Evolutionary conservation across 805 yeast species (phyloP).

Genomic region (Pichia occidentalis): DNA sequence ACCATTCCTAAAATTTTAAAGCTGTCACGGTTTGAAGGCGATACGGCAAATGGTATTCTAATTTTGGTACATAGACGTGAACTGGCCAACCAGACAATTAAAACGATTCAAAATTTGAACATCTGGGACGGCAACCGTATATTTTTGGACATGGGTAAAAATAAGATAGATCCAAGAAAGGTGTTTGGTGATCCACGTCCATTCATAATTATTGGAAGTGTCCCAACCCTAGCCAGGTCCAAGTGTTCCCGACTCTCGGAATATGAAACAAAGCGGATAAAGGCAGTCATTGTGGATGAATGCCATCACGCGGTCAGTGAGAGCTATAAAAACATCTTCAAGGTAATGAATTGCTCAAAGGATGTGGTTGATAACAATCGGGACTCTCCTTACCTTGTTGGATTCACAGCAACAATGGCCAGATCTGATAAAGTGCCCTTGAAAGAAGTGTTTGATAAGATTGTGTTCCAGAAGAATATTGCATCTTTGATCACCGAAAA

Average conservation of each 20-base stretch:
- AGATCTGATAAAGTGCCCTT: constrained; percentile 66
- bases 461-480: constrained; percentile 64
- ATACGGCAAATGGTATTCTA: constrained; percentile 34
- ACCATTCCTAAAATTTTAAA: constrained; percentile 37
- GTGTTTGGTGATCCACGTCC: constrained; percentile 17
- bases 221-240: constrained; percentile 51
- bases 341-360: constrained; percentile 23
- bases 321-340: constrained; percentile 57
- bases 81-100: constrained; percentile 62
- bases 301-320: constrained; percentile 85
- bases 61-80: constrained; percentile 80
- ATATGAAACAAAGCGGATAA: constrained; percentile 54
- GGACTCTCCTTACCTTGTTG: constrained; percentile 60
- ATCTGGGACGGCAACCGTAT: constrained; percentile 14
- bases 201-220: constrained; percentile 64
- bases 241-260: constrained; percentile 36
- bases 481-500: constrained; percentile 59
- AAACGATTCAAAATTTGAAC: constrained; percentile 38
- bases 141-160: constrained; percentile 59
- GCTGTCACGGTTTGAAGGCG: constrained; percentile 25
- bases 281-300: constrained; percentile 78
- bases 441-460: constrained; percentile 56
- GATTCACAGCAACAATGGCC: constrained; percentile 84
- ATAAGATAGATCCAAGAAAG: constrained; percentile 27
- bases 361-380: constrained; percentile 36